A percentile compares a stretch with the other conserved stretches of the same genome.
Conservation (phyloP, 257 asterid species). For the Capsicum rhomboideum region DNA sequence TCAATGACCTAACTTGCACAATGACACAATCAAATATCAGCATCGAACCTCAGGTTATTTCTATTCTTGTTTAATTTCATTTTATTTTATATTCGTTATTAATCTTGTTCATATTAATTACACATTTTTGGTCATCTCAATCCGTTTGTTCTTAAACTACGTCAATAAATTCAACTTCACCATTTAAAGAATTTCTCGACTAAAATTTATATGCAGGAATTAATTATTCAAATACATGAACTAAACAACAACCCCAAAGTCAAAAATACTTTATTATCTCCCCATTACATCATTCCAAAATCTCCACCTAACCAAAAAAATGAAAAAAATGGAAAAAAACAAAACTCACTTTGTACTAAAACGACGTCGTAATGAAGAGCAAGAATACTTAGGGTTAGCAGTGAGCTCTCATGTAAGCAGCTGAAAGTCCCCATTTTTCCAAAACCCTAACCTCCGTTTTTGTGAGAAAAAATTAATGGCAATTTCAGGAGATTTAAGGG, state of each 20-base stretch:
- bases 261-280: too few relatives aligned
- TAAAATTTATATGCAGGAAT: not conserved
- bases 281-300: too few relatives aligned
- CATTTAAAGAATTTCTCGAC: not conserved
- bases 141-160: not conserved
- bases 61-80: not conserved
- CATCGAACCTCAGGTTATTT: not conserved
- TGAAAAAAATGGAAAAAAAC: not conserved
- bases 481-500: conserved; percentile 63
- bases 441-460: conserved; percentile 1
- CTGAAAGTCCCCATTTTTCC: not conserved
- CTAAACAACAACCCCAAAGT: not conserved
- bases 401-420: not conserved
- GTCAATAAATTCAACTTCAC: not conserved
- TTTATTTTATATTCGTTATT: not conserved
- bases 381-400: not conserved
- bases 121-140: not conserved
- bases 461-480: conserved; percentile 17
- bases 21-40: not conserved
- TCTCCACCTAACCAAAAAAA: too few relatives aligned
- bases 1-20: not conserved
- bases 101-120: not conserved
- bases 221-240: not conserved
- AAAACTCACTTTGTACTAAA: not conserved
- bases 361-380: not conserved